Base-by-base conservation (phyloP, 768 basidiomycete species). In the Tulasnella sp. region DNA sequence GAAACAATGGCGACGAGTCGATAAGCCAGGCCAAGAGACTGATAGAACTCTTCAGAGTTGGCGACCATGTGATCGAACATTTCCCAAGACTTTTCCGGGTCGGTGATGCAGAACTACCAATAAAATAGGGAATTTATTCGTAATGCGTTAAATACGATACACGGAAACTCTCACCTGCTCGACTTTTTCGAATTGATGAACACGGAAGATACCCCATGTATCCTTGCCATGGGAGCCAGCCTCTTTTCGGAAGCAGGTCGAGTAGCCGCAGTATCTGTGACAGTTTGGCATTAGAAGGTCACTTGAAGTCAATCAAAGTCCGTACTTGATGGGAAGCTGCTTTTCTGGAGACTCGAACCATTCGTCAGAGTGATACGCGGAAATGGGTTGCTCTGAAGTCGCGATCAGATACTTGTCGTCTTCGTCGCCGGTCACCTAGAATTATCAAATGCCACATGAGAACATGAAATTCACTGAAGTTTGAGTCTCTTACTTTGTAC, bases 141-240 rank as follows among this genome's bases (percentile, higher is more conserved):
- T 32, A 65, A 67, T 7, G n/a, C 9, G 37, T 32, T 4, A 36
- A 2, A 11, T 14, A 37, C 9, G 2, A 14, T 34, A 7, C 59
- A n/a, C 7, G 66, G 41, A 17, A 37, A 29, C 36, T 65, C 81
- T 67, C 59, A 83, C 83, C 80, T 85, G 84, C 79, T 99, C 97
- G 68, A 99, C 87, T 84, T 99, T 99, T 82, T 99, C 97, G 76
- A 99, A 99, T 81, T 99, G 97, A 79, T 99, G 97, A 70, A 99
- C 96, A 29, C 97, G 92, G 89, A 99, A 99, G 81, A 98, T 98
- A 72, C 97, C 97, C 95, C 97, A 98, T 85, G 96, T 98, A 77
- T 99, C 97, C 71, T 94, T 90, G 3, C 97, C 97, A 8, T 94
- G 94, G 2, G 94, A 91, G 39, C 97, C 97, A 2, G 97, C 97